Evolutionary conservation across 495 filamentous ascomycete species (phyloP).

Genomic region (Penicillium angulare): DNA sequence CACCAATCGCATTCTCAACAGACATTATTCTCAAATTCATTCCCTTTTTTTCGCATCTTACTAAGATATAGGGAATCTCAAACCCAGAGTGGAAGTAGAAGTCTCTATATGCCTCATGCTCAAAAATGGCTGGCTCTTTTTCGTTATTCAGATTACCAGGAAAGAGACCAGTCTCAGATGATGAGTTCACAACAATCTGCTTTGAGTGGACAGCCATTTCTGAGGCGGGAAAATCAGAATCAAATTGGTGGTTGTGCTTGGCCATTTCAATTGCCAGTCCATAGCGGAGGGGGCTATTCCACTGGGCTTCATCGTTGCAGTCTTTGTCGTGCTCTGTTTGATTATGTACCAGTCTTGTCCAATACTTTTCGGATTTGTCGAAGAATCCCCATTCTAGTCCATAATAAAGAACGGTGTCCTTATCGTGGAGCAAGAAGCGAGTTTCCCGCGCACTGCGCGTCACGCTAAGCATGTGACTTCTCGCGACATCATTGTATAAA

Average conservation of each 20-base stretch:
- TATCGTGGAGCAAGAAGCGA: not conserved
- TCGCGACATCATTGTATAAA: not conserved
- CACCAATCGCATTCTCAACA: not conserved
- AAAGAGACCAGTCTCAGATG: not conserved
- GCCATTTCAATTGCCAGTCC: not conserved
- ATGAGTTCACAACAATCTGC: not conserved
- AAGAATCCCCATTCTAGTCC: not conserved
- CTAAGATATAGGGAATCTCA: not conserved
- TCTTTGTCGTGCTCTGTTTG: not conserved
- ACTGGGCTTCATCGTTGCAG: not conserved
- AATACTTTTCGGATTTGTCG: not conserved
- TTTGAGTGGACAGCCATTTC: not conserved
- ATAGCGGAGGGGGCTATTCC: not conserved
- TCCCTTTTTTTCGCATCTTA: not conserved
- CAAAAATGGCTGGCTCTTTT: not conserved
- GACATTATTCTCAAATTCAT: not conserved
- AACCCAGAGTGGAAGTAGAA: not conserved
- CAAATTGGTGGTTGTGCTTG: not conserved
- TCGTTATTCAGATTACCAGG: not conserved
- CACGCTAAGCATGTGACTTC: not conserved
- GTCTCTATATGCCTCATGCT: not conserved
- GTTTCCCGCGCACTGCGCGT: not conserved
- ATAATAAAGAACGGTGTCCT: not conserved
- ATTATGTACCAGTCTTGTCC: not conserved
- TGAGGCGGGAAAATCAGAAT: not conserved